Percentiles rank a stretch among this genome's conserved stretches.
phyloP scores from a whole-genome alignment of 164 flowering plant genomes.

The Nymphaea thermarum region DNA sequence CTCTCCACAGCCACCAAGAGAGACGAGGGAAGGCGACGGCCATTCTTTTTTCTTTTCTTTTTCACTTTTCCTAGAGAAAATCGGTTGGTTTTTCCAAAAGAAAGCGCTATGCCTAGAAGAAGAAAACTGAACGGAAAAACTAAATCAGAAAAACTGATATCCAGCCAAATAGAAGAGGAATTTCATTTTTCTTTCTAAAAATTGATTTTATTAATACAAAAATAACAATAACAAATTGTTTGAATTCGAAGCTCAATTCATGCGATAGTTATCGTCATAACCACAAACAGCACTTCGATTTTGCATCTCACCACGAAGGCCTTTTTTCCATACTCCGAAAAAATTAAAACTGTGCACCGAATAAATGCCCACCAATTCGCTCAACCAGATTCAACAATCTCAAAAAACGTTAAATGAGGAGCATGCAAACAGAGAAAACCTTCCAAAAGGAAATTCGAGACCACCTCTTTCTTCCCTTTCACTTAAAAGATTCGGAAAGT shows the following conservation, averaged over 20 bases:
- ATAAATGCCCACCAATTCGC: too few relatives aligned
- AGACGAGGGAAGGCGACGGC: slow-evolving; percentile 30
- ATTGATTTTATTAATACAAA: neutral
- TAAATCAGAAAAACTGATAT: neutral
- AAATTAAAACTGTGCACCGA: too few relatives aligned
- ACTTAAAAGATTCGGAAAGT: too few relatives aligned
- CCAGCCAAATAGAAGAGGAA: neutral
- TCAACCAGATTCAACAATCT: too few relatives aligned
- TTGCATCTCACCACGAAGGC: too few relatives aligned
- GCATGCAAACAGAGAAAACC: too few relatives aligned
- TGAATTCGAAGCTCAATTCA: neutral
- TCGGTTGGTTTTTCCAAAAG: neutral
- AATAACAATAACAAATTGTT: neutral
- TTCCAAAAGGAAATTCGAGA: too few relatives aligned
- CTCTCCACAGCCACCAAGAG: slow-evolving; percentile 38
- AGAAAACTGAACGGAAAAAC: neutral
- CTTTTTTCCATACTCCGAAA: too few relatives aligned
- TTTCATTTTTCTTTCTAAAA: neutral
- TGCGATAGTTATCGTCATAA: neutral
- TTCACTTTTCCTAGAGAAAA: neutral
- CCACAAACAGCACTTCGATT: too few relatives aligned
- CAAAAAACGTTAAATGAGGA: too few relatives aligned
- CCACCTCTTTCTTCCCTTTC: too few relatives aligned
- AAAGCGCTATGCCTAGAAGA: neutral
- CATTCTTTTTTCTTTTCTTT: slow-evolving; percentile 13